Percentiles rank a stretch among this genome's conserved stretches.
phyloP scores from a whole-genome alignment of 352 stramenopile genomes.

The Globisporangium alternatum region DNA sequence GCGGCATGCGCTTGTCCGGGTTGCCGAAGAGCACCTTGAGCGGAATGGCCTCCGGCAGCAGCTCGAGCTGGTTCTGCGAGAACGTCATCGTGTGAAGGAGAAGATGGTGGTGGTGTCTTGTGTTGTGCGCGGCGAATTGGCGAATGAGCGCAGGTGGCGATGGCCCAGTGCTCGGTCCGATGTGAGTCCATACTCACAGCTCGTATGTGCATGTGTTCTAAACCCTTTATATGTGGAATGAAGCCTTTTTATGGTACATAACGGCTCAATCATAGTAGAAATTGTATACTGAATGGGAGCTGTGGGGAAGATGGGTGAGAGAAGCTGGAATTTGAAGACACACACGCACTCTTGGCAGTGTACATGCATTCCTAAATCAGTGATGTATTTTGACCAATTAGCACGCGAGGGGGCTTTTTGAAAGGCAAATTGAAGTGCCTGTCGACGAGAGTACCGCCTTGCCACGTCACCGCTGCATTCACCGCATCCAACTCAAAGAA shows the following conservation, averaged over 20 bases:
- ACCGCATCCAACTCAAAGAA: no score
- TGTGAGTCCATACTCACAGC: no score
- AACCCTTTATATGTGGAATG: neutral
- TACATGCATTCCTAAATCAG: constrained; percentile 9
- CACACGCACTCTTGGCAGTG: neutral
- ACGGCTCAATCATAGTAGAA: neutral
- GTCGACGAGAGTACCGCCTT: no score
- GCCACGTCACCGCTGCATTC: no score
- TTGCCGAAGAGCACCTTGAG: constrained; percentile 48
- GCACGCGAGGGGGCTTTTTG: no score
- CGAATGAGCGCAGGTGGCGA: neutral
- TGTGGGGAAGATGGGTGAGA: neutral
- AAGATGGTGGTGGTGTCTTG: neutral
- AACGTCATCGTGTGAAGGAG: constrained; percentile 9
- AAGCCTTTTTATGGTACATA: neutral
- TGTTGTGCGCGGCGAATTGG: constrained; percentile 2
- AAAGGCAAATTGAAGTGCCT: no score
- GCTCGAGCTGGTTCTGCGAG: constrained; percentile 14
- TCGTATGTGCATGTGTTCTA: no score
- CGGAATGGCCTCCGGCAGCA: constrained; percentile 34
- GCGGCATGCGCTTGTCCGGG: constrained; percentile 39
- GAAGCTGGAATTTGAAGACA: neutral
- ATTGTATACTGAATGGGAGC: neutral
- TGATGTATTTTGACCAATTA: constrained; percentile 5
- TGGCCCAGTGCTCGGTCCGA: no score